Base-by-base conservation (phyloP, 176 grass and related monocot genomes). In the Triticum urartu region DNA sequence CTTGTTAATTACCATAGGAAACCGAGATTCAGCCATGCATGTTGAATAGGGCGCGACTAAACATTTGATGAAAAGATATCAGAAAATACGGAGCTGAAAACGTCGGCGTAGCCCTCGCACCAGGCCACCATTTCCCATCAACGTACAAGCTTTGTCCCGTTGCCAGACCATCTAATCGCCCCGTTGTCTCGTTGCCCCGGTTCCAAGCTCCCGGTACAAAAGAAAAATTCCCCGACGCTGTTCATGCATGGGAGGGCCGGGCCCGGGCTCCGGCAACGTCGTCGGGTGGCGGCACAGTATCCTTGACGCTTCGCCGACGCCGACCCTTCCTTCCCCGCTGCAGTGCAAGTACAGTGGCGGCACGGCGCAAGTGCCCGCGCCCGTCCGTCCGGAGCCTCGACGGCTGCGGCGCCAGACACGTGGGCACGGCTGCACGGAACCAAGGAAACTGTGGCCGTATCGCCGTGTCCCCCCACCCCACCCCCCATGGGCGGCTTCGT, bases 151-250 rank as follows among this genome's bases (percentile, higher is more conserved):
- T 54, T 54, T 54, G 50, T 54, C 50, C 50, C 15, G 15, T 18
- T 54, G 50, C 15, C 50, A 54, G 50, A 54, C 50, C 50, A 54
- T 54, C 50, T 54, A 54, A 54, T 54, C 50, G 15, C 5, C 50
- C 50, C 50, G 5, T 54, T 54, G 50, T 18, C 50, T 54, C 50
- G 15, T 18, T 54, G 50, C 50, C 1, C 1, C 1, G 15, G 50
- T 18, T 54, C 50, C 50, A 54, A 54, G 50, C 50, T 54, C 20
- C 48, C 34, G 1, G 69, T 60, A 7, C 36, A 61, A 26, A 40
- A 83, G 56, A 75, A 50, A 48, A 54, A 54, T 76, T 84, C 82
- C 70, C 34, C 63, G 9, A 35, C 58, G 40, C 7, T 84, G 82
- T 50, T 34, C 71, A 47, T 24, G 71, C 71, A 36, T 47, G 45